phyloP scores from a whole-genome alignment of 495 filamentous ascomycete species.

The Penicillium subrubescens region DNA sequence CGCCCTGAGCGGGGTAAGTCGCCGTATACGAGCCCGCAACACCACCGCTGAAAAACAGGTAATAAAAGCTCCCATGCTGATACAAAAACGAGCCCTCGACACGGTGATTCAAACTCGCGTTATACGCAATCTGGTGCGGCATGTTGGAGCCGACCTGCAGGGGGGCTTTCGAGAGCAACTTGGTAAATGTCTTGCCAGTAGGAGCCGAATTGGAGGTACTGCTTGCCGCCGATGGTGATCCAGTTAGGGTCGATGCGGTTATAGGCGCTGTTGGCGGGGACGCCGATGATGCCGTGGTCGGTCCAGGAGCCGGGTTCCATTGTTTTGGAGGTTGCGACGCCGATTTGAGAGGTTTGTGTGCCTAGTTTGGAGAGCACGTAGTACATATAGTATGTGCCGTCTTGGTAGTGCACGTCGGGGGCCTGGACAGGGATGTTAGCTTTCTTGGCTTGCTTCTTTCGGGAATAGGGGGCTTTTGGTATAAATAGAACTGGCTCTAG shows the following conservation, averaged over 20 bases:
- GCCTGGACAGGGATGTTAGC: conserved; percentile 47
- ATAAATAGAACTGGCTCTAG: background rate
- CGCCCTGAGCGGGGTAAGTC: conserved; percentile 52
- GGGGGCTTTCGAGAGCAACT: conserved; percentile 51
- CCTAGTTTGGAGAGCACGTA: conserved; percentile 70
- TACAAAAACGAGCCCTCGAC: conserved; percentile 63
- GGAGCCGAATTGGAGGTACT: conserved; percentile 66
- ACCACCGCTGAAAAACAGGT: conserved; percentile 67
- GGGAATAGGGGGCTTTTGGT: background rate
- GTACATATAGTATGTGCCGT: conserved; percentile 67
- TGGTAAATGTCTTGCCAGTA: conserved; percentile 73
- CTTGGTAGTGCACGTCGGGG: conserved; percentile 62
- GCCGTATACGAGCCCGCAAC: conserved; percentile 60
- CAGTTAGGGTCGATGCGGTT: conserved; percentile 75
- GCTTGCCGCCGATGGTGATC: conserved; percentile 45
- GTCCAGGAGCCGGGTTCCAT: conserved; percentile 65
- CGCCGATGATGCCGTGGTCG: conserved; percentile 51
- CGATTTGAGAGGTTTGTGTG: conserved; percentile 63
- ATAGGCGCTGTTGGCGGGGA: conserved; percentile 54
- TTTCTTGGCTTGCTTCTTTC: background rate
- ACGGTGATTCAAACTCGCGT: conserved; percentile 53
- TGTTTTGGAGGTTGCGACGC: conserved; percentile 64
- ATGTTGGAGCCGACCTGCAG: conserved; percentile 37
- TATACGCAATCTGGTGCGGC: conserved; percentile 56
- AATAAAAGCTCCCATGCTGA: conserved; percentile 59